Conservation (phyloP, 176 grass and related monocot genomes). For the barley (Hordeum vulgare) region DNA sequence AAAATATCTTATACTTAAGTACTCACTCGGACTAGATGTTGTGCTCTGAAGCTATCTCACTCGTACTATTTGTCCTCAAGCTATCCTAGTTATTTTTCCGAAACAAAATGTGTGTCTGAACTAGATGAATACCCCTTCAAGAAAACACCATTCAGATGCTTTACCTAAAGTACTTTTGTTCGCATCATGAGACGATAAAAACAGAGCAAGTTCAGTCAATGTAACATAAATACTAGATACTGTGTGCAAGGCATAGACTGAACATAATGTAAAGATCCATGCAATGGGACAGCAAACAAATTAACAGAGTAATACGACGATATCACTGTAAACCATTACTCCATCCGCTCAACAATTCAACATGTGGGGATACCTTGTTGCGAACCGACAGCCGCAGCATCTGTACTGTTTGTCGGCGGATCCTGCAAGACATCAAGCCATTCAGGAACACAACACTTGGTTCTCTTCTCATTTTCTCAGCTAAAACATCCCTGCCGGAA, state of each 20-base stretch:
- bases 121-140: background rate
- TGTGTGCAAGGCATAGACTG: background rate
- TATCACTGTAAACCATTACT: background rate
- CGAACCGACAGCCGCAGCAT: conserved; percentile 16
- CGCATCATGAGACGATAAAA: background rate
- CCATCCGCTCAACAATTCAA: background rate
- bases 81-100: background rate
- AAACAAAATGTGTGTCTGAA: background rate
- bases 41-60: background rate
- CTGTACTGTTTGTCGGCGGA: conserved; percentile 40
- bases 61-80: background rate
- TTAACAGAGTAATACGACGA: background rate
- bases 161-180: background rate
- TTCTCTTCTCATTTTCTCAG: background rate
- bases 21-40: background rate
- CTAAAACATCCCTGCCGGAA: background rate
- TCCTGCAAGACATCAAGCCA: conserved; percentile 47
- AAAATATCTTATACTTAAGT: background rate
- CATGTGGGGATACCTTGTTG: conserved; percentile 41
- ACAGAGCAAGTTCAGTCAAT: background rate
- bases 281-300: background rate
- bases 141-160: background rate
- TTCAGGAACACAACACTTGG: conserved; percentile 21
- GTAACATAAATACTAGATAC: background rate
- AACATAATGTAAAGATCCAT: background rate